phyloP scores from a whole-genome alignment of 129 eudicot genomes.

The Tanacetum coccineum region DNA sequence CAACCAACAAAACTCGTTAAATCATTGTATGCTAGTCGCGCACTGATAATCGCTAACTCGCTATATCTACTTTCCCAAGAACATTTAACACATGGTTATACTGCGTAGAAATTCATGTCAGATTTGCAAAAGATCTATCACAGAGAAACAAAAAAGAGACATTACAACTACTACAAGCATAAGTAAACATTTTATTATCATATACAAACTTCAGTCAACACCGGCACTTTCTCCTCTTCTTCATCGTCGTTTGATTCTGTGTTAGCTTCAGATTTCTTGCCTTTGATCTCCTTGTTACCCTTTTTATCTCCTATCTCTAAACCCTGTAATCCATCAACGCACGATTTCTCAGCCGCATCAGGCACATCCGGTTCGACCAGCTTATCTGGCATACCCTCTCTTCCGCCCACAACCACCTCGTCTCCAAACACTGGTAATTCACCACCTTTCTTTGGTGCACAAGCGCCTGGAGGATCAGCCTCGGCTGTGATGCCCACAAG shows the following conservation, averaged over 20 bases:
- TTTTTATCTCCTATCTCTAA: slow-evolving; percentile 55
- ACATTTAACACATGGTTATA: not conserved
- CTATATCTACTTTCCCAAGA: not conserved
- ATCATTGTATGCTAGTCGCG: not conserved
- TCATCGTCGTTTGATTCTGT: slow-evolving; percentile 20
- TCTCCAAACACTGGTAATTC: slow-evolving; percentile 41
- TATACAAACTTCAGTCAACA: slow-evolving; percentile 55
- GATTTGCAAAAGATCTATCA: not conserved
- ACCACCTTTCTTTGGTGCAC: slow-evolving; percentile 57
- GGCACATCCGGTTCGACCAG: slow-evolving; percentile 42
- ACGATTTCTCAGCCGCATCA: slow-evolving; percentile 39
- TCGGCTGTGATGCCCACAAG: slow-evolving; percentile 44
- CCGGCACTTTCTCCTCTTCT: slow-evolving; percentile 39
- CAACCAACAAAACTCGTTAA: not conserved
- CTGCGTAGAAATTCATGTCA: not conserved
- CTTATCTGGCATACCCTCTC: slow-evolving; percentile 38
- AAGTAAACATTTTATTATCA: slow-evolving; percentile 24
- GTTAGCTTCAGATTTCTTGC: slow-evolving; percentile 23
- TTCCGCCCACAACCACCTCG: slow-evolving; percentile 38
- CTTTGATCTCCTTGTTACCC: not conserved
- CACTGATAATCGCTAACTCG: not conserved
- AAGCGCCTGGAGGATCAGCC: slow-evolving; percentile 30
- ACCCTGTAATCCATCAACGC: slow-evolving; percentile 63
- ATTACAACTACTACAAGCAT: slow-evolving; percentile 14
- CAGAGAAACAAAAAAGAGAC: not conserved